These are phyloP conservation scores for Yarrowia yakushimensis DNA, from an alignment of 805 yeast genomes.

Conservation along the genomic window DNA sequence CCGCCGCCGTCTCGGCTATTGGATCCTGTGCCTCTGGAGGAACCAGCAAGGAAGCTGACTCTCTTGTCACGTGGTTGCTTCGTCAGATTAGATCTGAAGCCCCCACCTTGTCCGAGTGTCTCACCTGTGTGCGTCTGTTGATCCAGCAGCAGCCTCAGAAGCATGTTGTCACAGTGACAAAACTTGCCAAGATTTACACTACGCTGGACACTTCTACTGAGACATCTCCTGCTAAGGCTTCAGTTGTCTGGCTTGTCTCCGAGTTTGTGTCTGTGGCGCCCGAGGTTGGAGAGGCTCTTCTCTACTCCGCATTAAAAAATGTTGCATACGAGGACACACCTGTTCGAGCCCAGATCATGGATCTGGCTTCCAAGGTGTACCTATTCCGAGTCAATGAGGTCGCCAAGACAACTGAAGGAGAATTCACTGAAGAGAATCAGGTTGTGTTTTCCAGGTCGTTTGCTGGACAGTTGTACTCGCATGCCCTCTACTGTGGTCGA, in stretches of 20 bases:
- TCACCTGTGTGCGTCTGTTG: slow-evolving; percentile 68
- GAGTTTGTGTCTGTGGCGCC: slow-evolving; percentile 55
- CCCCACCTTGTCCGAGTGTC: slow-evolving; percentile 51
- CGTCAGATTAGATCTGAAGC: slow-evolving; percentile 43
- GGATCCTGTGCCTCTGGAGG: slow-evolving; percentile 54
- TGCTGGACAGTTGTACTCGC: slow-evolving; percentile 47
- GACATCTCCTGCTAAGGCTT: slow-evolving; percentile 58
- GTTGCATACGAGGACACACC: slow-evolving; percentile 53
- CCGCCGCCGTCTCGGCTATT: slow-evolving; percentile 57
- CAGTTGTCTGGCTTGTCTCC: slow-evolving; percentile 87
- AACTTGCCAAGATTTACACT: slow-evolving; percentile 42
- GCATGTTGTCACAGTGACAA: slow-evolving; percentile 54
- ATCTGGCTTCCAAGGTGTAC: slow-evolving; percentile 69
- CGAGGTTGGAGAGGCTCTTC: slow-evolving; percentile 67
- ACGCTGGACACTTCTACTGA: slow-evolving; percentile 27
- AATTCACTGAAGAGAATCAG: slow-evolving; percentile 17
- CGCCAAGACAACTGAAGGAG: slow-evolving; percentile 24
- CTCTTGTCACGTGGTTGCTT: slow-evolving; percentile 59
- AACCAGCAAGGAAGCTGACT: slow-evolving; percentile 33
- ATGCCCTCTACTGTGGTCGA: slow-evolving; percentile 59
- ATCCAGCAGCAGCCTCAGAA: slow-evolving; percentile 59
- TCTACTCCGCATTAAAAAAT: slow-evolving; percentile 53
- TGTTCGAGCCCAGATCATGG: slow-evolving; percentile 67
- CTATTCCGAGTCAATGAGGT: slow-evolving; percentile 50
- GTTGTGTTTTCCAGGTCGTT: slow-evolving; percentile 17